Evolutionary conservation across 176 grass and related monocot species (phyloP).

Genomic region (Oryza coarctata): DNA sequence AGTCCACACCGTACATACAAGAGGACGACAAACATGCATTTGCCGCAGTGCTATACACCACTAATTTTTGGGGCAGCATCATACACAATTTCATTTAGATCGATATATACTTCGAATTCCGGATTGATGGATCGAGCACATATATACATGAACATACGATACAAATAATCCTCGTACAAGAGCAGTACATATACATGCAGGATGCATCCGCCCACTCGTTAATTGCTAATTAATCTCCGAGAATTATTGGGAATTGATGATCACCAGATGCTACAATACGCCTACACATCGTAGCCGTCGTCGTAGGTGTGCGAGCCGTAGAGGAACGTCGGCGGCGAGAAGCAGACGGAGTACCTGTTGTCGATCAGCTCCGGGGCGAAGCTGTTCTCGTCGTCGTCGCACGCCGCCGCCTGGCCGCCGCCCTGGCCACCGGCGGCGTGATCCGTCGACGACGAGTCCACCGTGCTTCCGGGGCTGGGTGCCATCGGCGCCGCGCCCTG

Average conservation of each 20-base stretch:
- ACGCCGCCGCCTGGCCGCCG: neutral
- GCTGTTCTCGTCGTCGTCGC: slow-evolving; percentile 31
- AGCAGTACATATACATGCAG: neutral
- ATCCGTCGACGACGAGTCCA: slow-evolving; percentile 6
- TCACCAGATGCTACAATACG: neutral
- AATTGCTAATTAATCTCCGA: neutral
- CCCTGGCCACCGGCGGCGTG: slow-evolving; percentile 8
- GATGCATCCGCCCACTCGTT: neutral
- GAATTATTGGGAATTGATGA: neutral
- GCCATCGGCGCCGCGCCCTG: slow-evolving; percentile 1
- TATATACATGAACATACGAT: slow-evolving; percentile 38
- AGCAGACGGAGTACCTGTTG: slow-evolving; percentile 51
- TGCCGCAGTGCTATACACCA: neutral
- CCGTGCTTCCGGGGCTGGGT: slow-evolving; percentile 34
- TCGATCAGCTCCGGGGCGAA: slow-evolving; percentile 61
- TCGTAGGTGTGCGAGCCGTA: slow-evolving; percentile 17
- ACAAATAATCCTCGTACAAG: slow-evolving; percentile 13
- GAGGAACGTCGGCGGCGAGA: slow-evolving; percentile 73
- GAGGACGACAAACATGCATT: neutral
- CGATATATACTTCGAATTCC: neutral
- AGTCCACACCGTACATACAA: neutral
- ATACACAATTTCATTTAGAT: slow-evolving; percentile 15
- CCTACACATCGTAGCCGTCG: neutral
- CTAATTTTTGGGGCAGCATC: slow-evolving; percentile 2
- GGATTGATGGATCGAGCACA: neutral